Evolutionary conservation across 805 yeast genomes (phyloP), one percentile per base, ranked within the genome.

Genomic region (Novakomyces olei): DNA sequence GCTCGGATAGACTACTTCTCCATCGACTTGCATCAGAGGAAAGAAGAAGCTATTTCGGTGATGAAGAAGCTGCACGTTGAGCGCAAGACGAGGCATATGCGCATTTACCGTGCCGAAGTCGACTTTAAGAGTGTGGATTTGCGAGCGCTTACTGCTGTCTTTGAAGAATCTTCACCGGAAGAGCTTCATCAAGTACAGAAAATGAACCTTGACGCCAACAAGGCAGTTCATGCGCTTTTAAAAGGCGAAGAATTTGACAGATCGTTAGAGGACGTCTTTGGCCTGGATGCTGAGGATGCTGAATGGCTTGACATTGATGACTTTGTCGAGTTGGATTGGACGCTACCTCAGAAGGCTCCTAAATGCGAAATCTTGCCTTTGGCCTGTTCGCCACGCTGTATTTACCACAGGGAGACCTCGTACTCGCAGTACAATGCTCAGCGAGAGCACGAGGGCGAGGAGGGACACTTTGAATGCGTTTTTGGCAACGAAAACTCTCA

Each of bases 281-380:
- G n/a, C n/a, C n/a, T n/a, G n/a, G n/a, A n/a, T n/a, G n/a, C 50
- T 28, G 43, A 49, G 19, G 57, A 51, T 34, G 40, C 49, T 4
- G 44, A 53, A 2, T 81, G 94, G 94, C 57, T 67, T 30, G 91
- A 80, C 44, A 51, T 58, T 15, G 74, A 75, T 36, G 94, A 81
- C 47, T 81, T 66, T 42, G 55, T 66, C 7, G 94, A 81, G 42
- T 45, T 80, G 27, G 77, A 44, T 23, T 41, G 42, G 9, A 32
- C 40, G 5, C 18, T 47, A 24, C 49, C 58, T 2, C 42, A 46
- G 41, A 57, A 79, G 30, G 55, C 51, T 9, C 17, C 23, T n/a
- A 23, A 20, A n/a, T 30, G 33, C 9, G n/a, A 19, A 16, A 63
- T 73, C 2, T 45, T 55, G 27, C 85, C 92, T 2, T 51, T 81